A percentile compares a stretch with the other conserved stretches of the same genome.
phyloP scores from a whole-genome alignment of 1,284 basidiomycete genomes.

The Apiotrichum brassicae region DNA sequence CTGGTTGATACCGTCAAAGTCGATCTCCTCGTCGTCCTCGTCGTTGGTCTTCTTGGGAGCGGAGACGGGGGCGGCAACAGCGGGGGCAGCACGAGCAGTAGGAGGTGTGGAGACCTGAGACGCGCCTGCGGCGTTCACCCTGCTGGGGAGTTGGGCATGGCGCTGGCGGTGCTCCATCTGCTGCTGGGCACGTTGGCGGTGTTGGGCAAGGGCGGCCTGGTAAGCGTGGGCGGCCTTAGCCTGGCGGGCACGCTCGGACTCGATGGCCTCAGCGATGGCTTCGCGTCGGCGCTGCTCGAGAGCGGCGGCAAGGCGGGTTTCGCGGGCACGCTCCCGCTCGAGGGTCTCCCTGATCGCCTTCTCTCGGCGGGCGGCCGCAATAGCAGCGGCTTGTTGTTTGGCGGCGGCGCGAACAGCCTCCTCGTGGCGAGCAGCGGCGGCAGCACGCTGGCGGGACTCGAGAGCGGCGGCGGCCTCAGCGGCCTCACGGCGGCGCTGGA shows the following conservation, averaged over 20 bases:
- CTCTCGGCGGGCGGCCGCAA: constrained; percentile 15
- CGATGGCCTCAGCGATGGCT: constrained; percentile 7
- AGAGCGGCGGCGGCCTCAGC: constrained; percentile 24
- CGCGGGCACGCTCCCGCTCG: constrained; percentile 17
- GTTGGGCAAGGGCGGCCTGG: constrained; percentile 7
- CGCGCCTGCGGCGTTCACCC: too few species aligned
- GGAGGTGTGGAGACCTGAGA: background rate
- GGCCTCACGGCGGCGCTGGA: constrained; percentile 35
- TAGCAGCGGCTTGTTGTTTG: constrained; percentile 9
- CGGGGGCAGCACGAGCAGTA: background rate
- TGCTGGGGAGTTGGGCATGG: background rate
- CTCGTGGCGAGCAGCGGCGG: constrained; percentile 10
- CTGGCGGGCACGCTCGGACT: constrained; percentile 13
- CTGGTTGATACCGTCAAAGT: constrained; percentile 29
- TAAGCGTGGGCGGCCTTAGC: constrained; percentile 18
- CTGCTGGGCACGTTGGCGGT: background rate
- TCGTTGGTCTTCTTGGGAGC: constrained; percentile 1
- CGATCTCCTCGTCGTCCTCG: constrained; percentile 7
- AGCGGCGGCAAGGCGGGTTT: constrained; percentile 8
- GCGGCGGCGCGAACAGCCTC: constrained; percentile 15
- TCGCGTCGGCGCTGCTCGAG: constrained; percentile 10
- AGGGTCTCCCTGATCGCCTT: constrained; percentile 9
- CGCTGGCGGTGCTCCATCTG: background rate
- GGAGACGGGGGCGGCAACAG: background rate
- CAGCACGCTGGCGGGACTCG: constrained; percentile 19